A percentile compares a stretch with the other conserved stretches of the same genome.
Conservation (phyloP, 306 rosid species). For the Ormosia semicastrata region DNA sequence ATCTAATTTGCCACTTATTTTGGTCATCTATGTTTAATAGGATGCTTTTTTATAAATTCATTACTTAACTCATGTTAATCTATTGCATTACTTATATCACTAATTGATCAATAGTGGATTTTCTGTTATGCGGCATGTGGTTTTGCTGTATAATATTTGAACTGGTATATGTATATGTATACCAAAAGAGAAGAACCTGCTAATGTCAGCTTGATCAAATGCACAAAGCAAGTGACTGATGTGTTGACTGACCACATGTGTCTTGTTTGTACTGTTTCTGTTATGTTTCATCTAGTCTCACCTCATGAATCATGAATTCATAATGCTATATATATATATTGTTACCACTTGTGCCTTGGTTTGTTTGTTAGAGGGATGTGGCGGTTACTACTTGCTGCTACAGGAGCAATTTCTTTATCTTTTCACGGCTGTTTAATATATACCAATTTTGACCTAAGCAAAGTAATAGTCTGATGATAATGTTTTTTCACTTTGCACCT, state of each 20-base stretch:
- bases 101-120: neutral
- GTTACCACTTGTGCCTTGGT: neutral
- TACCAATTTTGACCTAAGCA: neutral
- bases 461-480: constrained; percentile 2
- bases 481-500: constrained; percentile 19
- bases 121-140: neutral
- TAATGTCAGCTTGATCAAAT: neutral
- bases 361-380: neutral
- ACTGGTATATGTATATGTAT: neutral
- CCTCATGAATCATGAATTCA: constrained; percentile 10
- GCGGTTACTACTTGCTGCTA: neutral
- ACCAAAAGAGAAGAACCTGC: constrained; percentile 7
- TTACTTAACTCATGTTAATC: neutral
- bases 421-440: neutral
- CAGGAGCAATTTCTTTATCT: neutral
- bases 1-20: neutral
- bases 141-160: constrained; percentile 1
- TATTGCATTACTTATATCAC: neutral
- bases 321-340: neutral
- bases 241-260: neutral
- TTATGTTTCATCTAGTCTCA: neutral
- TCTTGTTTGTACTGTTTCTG: neutral
- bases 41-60: neutral
- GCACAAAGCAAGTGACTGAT: constrained; percentile 1
- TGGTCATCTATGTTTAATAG: neutral